Base-by-base conservation (phyloP, 2,329 filamentous ascomycete species). In the Cordyceps cicadae region DNA sequence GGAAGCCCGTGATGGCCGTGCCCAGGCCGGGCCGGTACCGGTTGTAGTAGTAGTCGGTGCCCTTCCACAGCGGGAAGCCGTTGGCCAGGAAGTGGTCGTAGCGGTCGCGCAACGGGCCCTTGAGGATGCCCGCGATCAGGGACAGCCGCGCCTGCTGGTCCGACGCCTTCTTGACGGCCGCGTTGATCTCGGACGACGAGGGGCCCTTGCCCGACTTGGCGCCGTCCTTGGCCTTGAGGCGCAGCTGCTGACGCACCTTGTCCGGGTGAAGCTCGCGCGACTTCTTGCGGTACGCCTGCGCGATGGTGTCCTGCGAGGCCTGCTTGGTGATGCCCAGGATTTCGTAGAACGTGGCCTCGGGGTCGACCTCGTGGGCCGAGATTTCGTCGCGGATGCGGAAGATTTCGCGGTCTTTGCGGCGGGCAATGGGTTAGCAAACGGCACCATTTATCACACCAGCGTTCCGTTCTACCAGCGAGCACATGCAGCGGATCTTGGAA, bases 21-120 rank as follows among this genome's bases (percentile, higher is more conserved):
- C 90, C 91, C 50, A 97, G 79, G 9, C 94, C 94, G 1, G 94
- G 94, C 21, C 94, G 85, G 81, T 93, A 97, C 62, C 94, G 87
- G 69, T 86, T 87, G 79, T 99, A 99, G 82, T 97, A 99, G 82
- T 99, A 99, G 64, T 94, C 93, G 50, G 93, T 97, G 62, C 94
- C 94, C 78, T 93, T 92, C 94, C 94, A 99, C 60, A 85, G 85
- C 37, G 94, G 94, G 78, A 99, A 99, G 63, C 94, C 94, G 75
- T 97, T 92, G 72, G 79, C 77, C 63, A 97, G 76, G 78, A 97
- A 99, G 74, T 97, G 88, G 73, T 99, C 93, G 75, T 99, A 99
- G 64, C 94, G 88, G 67, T 90, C 89, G 64, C 94, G 85, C 59
- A 84, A 83, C 3, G 88, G 79, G 1, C 93, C 91, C 67, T 89